Evolutionary conservation across 2,329 filamentous ascomycete genomes (phyloP).

Genomic region (Botryotinia narcissicola): DNA sequence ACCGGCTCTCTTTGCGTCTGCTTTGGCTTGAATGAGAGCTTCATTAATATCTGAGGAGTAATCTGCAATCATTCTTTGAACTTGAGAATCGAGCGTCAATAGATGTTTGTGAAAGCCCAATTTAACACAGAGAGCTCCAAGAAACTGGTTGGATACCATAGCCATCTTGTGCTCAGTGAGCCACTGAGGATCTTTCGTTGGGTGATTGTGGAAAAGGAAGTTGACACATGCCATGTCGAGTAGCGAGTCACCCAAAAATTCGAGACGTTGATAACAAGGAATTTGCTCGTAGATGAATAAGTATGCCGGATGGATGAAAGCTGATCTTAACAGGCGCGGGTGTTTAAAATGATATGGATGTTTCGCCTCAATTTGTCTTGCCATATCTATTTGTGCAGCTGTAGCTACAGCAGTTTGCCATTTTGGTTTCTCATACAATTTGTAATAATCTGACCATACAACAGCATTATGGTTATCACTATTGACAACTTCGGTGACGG

Average conservation of each 20-base stretch:
- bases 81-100: constrained; percentile 48
- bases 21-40: constrained; percentile 45
- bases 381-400: constrained; percentile 67
- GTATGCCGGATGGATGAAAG: constrained; percentile 85
- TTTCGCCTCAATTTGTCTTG: constrained; percentile 56
- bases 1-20: constrained; percentile 39
- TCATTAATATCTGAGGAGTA: constrained; percentile 59
- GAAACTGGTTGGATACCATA: constrained; percentile 97
- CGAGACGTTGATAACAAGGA: constrained; percentile 84
- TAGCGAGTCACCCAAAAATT: constrained; percentile 87
- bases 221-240: constrained; percentile 84
- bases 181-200: constrained; percentile 87
- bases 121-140: constrained; percentile 75
- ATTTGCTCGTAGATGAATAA: constrained; percentile 72
- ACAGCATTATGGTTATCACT: constrained; percentile 67
- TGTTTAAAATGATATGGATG: constrained; percentile 68
- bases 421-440: constrained; percentile 62
- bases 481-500: constrained; percentile 68
- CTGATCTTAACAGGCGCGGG: constrained; percentile 74
- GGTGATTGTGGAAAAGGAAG: constrained; percentile 74
- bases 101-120: constrained; percentile 77
- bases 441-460: constrained; percentile 70
- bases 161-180: constrained; percentile 98
- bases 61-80: constrained; percentile 48
- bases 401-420: constrained; percentile 66